Evolutionary conservation across 2,329 filamentous ascomycete genomes (phyloP).

Genomic region (Aspergillus transmontanensis): DNA sequence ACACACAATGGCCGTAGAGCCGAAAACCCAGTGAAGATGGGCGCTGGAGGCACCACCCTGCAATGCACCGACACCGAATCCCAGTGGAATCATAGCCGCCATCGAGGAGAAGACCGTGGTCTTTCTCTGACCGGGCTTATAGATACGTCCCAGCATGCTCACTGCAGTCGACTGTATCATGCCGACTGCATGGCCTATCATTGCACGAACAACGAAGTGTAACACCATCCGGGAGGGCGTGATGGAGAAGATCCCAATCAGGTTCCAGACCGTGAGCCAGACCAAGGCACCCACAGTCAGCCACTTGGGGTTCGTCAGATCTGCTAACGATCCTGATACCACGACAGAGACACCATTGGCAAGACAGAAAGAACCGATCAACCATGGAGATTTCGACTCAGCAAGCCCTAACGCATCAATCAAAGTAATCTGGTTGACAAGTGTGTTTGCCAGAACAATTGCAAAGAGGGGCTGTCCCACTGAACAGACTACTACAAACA

Average conservation of each 20-base stretch:
- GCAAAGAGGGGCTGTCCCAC: neutral
- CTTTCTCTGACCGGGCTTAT: slow-evolving; percentile 44
- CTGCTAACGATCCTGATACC: slow-evolving; percentile 32
- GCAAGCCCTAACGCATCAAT: neutral
- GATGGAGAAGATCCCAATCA: neutral
- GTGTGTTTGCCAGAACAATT: neutral
- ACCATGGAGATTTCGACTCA: slow-evolving; percentile 37
- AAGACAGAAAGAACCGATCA: slow-evolving; percentile 40
- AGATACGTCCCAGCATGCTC: slow-evolving; percentile 47
- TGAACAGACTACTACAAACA: neutral
- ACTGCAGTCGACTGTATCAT: slow-evolving; percentile 51
- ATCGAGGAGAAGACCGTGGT: slow-evolving; percentile 32
- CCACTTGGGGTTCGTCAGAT: slow-evolving; percentile 37
- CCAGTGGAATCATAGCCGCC: slow-evolving; percentile 48
- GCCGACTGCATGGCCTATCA: slow-evolving; percentile 49
- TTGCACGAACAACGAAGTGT: slow-evolving; percentile 33
- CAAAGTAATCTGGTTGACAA: neutral
- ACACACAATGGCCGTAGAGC: slow-evolving; percentile 40
- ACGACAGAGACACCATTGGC: slow-evolving; percentile 43
- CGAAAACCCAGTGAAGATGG: slow-evolving; percentile 45
- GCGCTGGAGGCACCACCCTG: slow-evolving; percentile 43
- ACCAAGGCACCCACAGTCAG: slow-evolving; percentile 11
- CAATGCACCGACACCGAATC: slow-evolving; percentile 43
- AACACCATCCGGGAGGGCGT: neutral
- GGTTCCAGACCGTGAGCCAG: slow-evolving; percentile 3